phyloP scores from a whole-genome alignment of 2,329 filamentous ascomycete genomes.

The Aspergillus sergii region DNA sequence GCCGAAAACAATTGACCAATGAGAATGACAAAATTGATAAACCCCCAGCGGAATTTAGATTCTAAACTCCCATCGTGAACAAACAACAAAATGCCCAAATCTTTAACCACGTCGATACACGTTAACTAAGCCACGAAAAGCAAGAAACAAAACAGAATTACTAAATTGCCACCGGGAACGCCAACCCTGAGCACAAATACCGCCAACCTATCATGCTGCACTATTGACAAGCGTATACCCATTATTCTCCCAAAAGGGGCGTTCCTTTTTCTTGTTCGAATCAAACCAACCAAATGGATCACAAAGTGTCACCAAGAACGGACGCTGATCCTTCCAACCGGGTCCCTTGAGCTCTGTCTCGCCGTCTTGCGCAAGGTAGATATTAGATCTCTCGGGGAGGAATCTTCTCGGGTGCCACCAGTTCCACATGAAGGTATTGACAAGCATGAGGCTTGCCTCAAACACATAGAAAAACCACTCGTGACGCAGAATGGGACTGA shows the following conservation, averaged over 20 bases:
- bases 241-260: slow-evolving; percentile 9
- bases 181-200: neutral
- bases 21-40: too few relatives aligned
- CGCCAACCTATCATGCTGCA: neutral
- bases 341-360: slow-evolving; percentile 43
- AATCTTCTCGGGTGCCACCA: slow-evolving; percentile 54
- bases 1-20: too few relatives aligned
- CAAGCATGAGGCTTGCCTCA: slow-evolving; percentile 57
- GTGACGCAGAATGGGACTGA: slow-evolving; percentile 55
- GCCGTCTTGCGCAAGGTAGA: slow-evolving; percentile 53
- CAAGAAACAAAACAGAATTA: neutral
- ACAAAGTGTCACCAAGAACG: slow-evolving; percentile 45
- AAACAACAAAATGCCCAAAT: too few relatives aligned
- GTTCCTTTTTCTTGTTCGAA: neutral
- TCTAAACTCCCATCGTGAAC: too few relatives aligned
- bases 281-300: slow-evolving; percentile 41
- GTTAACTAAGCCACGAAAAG: neutral
- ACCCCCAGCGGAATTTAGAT: too few relatives aligned
- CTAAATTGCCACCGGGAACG: neutral
- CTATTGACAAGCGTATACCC: neutral
- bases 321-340: slow-evolving; percentile 52
- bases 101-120: neutral
- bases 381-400: slow-evolving; percentile 51
- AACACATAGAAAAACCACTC: slow-evolving; percentile 65
- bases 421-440: slow-evolving; percentile 56